Evolutionary conservation across 371 early-diverging fungal genomes (phyloP), one percentile per base, ranked within the genome.

Genomic region (Parasitella parasitica): DNA sequence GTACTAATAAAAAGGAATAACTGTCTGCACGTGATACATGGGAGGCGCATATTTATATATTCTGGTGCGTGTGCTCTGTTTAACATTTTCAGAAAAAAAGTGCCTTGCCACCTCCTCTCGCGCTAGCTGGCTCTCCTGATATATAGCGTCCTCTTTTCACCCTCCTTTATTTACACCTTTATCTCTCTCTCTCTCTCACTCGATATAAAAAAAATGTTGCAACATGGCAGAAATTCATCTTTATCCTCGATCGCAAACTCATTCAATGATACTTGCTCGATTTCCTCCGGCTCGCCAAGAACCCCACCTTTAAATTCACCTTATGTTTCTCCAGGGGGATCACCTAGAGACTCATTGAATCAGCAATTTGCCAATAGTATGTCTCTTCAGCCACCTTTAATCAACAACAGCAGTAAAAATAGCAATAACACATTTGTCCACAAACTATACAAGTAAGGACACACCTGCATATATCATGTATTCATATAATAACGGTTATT

Each of bases 371-470:
- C 50, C 6, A 54, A 53, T 15, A 38, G 59, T 9, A 60, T 63
- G 58, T 64, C 64, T 6, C 54, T 71, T 15, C 67, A 67, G 52
- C 60, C 67, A 24, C 60, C 63, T 6, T n/a, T 57, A 4, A 11
- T 34, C 6, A 59, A 30, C 2, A 49, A 48, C 22, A 56, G 22
- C 49, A 49, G 8, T 3, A 27, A 24, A 49, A 49, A 49, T 20
- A 49, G 28, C 16, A 28, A 28, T 49, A 52, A 57, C 22, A 75
- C 76, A 4, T 75, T 75, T 72, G 76, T 75, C 20, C 76, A 75
- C 46, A 75, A 75, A 35, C 30, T 75, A 20, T 75, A 72, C 70
- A 78, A 78, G 78, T 78, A 78, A 66, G 11, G 32, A 3, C 5
- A 6, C 5, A 49, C 49, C 26, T 49, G 49, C 49, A 28, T 57